Conservation (phyloP, 2,329 filamentous ascomycete genomes). For the Hirsutella minnesotensis region DNA sequence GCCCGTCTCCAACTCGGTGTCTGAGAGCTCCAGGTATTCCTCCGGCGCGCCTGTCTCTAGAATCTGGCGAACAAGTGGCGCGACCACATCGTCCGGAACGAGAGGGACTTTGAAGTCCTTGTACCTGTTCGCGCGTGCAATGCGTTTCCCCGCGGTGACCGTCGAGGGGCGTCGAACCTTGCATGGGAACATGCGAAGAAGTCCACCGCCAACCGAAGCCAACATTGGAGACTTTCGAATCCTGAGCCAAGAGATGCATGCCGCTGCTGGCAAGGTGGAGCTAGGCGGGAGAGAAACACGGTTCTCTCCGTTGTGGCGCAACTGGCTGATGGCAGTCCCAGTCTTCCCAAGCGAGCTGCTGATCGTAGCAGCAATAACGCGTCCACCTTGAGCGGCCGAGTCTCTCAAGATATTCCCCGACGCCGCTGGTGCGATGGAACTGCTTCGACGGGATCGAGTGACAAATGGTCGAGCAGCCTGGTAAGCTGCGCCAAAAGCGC, state of each 20-base stretch:
- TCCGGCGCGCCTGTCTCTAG: constrained; percentile 38
- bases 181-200: constrained; percentile 53
- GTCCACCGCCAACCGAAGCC: constrained; percentile 52
- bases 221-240: constrained; percentile 51
- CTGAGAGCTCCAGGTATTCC: constrained; percentile 41
- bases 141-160: constrained; percentile 39
- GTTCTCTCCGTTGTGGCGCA: constrained; percentile 66
- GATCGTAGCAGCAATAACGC: constrained; percentile 61
- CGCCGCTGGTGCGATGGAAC: constrained; percentile 19
- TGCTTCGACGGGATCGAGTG: constrained; percentile 41
- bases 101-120: constrained; percentile 55
- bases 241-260: constrained; percentile 54
- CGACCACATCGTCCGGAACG: constrained; percentile 47
- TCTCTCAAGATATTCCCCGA: constrained; percentile 38
- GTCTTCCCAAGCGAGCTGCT: constrained; percentile 64
- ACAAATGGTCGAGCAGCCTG: constrained; percentile 54
- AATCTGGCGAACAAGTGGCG: constrained; percentile 42
- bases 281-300: constrained; percentile 55
- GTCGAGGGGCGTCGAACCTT: constrained; percentile 39
- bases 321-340: constrained; percentile 55
- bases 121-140: constrained; percentile 44
- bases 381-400: constrained; percentile 57
- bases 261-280: constrained; percentile 37
- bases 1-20: constrained; percentile 40
- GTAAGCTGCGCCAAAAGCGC: constrained; percentile 57